Evolutionary conservation across 2,329 filamentous ascomycete genomes (phyloP).

Genomic region (Botrytis aclada): DNA sequence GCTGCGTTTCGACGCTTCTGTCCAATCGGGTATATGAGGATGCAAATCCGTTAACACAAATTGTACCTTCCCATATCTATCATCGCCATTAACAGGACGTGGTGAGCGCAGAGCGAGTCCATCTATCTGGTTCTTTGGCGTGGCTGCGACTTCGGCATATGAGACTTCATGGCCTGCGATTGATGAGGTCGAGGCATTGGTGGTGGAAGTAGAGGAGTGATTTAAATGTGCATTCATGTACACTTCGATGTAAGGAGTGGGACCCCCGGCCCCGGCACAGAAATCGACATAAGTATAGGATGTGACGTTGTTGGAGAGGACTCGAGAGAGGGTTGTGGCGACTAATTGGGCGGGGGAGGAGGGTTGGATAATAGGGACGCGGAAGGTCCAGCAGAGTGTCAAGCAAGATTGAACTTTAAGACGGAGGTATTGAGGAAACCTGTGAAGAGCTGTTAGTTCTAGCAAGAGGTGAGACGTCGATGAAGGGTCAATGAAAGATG

Average conservation of each 20-base stretch:
- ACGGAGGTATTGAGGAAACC: slow-evolving; percentile 65
- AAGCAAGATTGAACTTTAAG: slow-evolving; percentile 63
- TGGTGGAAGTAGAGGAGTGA: slow-evolving; percentile 26
- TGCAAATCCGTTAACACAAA: slow-evolving; percentile 67
- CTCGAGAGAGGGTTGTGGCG: slow-evolving; percentile 52
- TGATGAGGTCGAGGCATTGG: slow-evolving; percentile 8
- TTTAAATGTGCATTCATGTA: slow-evolving; percentile 50
- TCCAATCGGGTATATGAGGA: slow-evolving; percentile 61
- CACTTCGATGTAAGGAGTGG: slow-evolving; percentile 61
- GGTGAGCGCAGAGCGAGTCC: slow-evolving; percentile 31
- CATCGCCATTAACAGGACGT: slow-evolving; percentile 18
- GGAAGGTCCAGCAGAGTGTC: slow-evolving; percentile 59
- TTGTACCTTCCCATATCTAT: slow-evolving; percentile 41
- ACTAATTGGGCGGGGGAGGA: slow-evolving; percentile 58
- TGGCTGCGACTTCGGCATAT: slow-evolving; percentile 8
- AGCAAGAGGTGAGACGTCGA: background rate
- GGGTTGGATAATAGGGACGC: slow-evolving; percentile 55
- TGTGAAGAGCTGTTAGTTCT: slow-evolving; percentile 35
- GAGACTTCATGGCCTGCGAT: background rate
- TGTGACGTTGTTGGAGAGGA: slow-evolving; percentile 47
- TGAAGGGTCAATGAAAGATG: background rate
- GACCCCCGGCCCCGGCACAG: slow-evolving; percentile 71
- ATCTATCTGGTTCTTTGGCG: slow-evolving; percentile 15
- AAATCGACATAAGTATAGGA: slow-evolving; percentile 69
- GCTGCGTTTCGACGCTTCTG: slow-evolving; percentile 49